phyloP scores from a whole-genome alignment of 179 eudicot genomes.

The Beta macrorhiza region DNA sequence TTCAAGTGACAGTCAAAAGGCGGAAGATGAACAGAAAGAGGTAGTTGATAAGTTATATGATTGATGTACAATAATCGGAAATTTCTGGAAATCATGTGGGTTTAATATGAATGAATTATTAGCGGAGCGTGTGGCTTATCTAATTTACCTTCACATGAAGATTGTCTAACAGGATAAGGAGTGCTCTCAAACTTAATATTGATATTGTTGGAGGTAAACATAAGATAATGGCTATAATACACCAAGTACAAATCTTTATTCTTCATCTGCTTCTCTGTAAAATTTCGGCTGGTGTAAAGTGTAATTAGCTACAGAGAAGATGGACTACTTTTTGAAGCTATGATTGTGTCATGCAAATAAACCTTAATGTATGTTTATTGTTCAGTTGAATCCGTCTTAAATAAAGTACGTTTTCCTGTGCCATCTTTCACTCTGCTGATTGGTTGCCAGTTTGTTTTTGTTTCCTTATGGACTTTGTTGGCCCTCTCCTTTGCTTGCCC shows the following conservation, averaged over 20 bases:
- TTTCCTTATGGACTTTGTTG: not conserved
- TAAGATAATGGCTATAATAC: not conserved
- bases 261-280: not conserved
- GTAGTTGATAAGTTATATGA: constrained; percentile 32
- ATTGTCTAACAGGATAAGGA: constrained; percentile 1
- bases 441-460: not conserved
- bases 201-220: not conserved
- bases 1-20: constrained; percentile 70
- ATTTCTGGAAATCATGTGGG: not conserved
- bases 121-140: not conserved
- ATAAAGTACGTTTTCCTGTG: not conserved
- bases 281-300: not conserved
- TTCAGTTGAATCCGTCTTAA: not conserved
- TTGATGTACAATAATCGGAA: not conserved
- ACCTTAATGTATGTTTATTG: not conserved
- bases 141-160: not conserved
- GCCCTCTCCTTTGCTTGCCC: not conserved
- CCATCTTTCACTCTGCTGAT: not conserved
- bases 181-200: not conserved
- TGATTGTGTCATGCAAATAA: not conserved
- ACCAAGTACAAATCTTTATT: not conserved
- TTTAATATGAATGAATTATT: not conserved
- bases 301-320: not conserved
- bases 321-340: not conserved
- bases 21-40: constrained; percentile 96